A percentile compares a stretch with the other conserved stretches of the same genome.
phyloP scores from a whole-genome alignment of 495 filamentous ascomycete genomes.

The Cercophora newfieldiana region DNA sequence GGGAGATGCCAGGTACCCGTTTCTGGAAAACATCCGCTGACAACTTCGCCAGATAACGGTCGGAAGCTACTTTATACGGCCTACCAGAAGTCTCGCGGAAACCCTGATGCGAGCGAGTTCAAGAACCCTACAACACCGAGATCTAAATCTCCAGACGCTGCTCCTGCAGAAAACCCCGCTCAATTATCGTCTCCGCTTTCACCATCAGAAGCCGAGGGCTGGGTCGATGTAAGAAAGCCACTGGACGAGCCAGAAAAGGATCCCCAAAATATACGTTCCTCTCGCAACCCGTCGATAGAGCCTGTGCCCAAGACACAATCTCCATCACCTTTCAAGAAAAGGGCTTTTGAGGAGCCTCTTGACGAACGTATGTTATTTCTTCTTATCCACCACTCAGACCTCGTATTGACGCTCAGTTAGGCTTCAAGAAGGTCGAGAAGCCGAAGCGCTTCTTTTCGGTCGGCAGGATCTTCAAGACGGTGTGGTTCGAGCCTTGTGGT shows the following conservation, averaged over 20 bases:
- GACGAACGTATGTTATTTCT: constrained; percentile 14
- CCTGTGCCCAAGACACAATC: not conserved
- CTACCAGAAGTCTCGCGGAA: constrained; percentile 9
- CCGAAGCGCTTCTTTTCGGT: constrained; percentile 45
- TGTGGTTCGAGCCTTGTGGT: constrained; percentile 36
- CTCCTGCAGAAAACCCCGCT: not conserved
- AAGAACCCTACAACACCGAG: not conserved
- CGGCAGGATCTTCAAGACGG: constrained; percentile 37
- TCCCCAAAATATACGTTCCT: not conserved
- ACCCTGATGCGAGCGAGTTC: not conserved
- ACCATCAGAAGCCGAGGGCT: not conserved
- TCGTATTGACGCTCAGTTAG: constrained; percentile 5
- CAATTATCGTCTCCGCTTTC: not conserved
- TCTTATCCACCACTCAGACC: not conserved
- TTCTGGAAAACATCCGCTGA: not conserved
- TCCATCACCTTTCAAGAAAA: not conserved
- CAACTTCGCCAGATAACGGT: constrained; percentile 1
- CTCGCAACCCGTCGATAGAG: not conserved
- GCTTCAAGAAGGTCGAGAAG: constrained; percentile 29
- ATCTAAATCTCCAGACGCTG: not conserved
- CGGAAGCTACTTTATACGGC: constrained; percentile 8
- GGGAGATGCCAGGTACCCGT: not conserved
- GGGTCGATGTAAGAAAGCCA: not conserved
- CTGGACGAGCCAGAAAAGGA: not conserved
- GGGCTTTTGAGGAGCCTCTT: constrained; percentile 12